Conservation (phyloP, 1,284 basidiomycete species). For the Dichomitus squalens region DNA sequence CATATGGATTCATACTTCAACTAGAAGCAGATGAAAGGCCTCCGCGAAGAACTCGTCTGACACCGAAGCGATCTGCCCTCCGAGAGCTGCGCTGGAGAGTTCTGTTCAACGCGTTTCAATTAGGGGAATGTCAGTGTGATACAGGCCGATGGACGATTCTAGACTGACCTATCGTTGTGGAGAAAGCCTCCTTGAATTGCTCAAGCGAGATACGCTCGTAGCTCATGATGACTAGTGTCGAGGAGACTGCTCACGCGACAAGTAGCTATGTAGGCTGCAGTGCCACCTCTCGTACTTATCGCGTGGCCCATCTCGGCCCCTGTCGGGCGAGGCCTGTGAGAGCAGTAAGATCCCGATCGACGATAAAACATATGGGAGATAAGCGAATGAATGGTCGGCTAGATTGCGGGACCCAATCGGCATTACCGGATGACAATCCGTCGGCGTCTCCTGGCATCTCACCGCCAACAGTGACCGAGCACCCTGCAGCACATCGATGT, state of each 20-base stretch:
- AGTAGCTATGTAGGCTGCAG: neutral
- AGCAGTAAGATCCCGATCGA: constrained; percentile 3
- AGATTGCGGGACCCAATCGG: neutral
- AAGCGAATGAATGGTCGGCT: neutral
- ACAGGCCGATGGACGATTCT: neutral
- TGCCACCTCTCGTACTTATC: constrained; percentile 5
- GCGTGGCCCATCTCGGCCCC: neutral
- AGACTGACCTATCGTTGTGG: constrained; percentile 58
- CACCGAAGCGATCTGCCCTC: constrained; percentile 73
- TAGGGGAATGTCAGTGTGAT: neutral
- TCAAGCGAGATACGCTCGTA: constrained; percentile 51
- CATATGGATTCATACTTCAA: constrained; percentile 56
- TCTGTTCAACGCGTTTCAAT: constrained; percentile 60
- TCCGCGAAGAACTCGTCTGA: constrained; percentile 98
- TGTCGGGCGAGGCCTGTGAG: neutral
- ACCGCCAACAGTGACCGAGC: no score
- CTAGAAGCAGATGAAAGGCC: constrained; percentile 82
- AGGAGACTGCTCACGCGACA: neutral
- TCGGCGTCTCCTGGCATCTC: no score
- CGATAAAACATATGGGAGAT: neutral
- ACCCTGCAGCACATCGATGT: no score
- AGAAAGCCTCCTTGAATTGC: constrained; percentile 54
- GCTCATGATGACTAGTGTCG: constrained; percentile 34
- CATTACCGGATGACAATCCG: neutral
- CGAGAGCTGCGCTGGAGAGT: constrained; percentile 86